Percentiles rank a stretch among this genome's conserved stretches.
Conservation (phyloP, 768 basidiomycete species). For the Cyathus striatus region DNA sequence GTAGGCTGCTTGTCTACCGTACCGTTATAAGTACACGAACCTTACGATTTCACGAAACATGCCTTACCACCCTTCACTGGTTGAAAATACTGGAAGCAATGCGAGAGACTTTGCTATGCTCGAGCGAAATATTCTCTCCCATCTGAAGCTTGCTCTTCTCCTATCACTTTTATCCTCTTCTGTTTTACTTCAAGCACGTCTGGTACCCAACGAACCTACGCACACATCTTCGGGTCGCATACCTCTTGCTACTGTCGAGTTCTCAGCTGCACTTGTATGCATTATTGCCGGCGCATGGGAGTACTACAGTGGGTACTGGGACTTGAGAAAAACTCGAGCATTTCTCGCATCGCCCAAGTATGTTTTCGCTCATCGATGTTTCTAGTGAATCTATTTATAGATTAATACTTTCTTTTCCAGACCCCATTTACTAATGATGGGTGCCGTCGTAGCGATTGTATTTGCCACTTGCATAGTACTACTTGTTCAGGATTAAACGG, state of each 20-base stretch:
- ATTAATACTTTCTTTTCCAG: conserved; percentile 20
- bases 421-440: conserved; percentile 48
- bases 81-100: conserved; percentile 49
- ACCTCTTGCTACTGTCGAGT: conserved; percentile 49
- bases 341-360: conserved; percentile 59
- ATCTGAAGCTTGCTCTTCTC: conserved; percentile 61
- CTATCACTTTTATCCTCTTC: conserved; percentile 62
- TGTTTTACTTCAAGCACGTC: conserved; percentile 53
- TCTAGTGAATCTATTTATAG: conserved; percentile 2
- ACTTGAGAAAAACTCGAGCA: conserved; percentile 52
- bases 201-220: conserved; percentile 36
- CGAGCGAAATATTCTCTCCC: conserved; percentile 68
- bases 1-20: not conserved
- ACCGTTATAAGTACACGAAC: not conserved
- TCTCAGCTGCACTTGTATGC: conserved; percentile 46
- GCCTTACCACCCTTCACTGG: conserved; percentile 17
- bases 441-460: conserved; percentile 39
- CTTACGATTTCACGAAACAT: conserved; percentile 5
- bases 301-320: conserved; percentile 53
- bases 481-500: conserved; percentile 25
- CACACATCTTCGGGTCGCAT: conserved; percentile 23
- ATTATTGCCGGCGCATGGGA: conserved; percentile 62
- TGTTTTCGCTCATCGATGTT: too few species aligned
- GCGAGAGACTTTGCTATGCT: conserved; percentile 80
- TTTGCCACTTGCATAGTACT: conserved; percentile 49